phyloP scores from a whole-genome alignment of 192 early-diverging fungal genomes.

The Rhizophagus prolifer region DNA sequence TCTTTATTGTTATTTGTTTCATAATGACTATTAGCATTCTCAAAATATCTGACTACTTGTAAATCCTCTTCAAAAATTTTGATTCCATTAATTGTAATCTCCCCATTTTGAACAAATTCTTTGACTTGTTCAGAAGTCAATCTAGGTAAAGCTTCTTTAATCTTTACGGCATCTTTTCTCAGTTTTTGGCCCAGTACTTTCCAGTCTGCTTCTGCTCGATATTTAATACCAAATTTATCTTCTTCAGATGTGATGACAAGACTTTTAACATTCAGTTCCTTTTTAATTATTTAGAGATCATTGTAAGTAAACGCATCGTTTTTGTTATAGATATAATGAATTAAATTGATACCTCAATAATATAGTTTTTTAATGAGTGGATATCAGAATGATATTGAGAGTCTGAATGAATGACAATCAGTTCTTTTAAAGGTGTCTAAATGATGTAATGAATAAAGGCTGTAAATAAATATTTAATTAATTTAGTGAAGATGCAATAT shows the following conservation, averaged over 20 bases:
- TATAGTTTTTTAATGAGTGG: constrained; percentile 79
- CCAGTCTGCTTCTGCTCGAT: constrained; percentile 87
- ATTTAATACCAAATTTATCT: constrained; percentile 88
- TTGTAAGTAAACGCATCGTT: no score
- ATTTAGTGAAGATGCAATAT: neutral
- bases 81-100: constrained; percentile 78
- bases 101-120: constrained; percentile 67
- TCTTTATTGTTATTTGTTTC: constrained; percentile 79
- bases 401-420: constrained; percentile 89
- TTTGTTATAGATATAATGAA: no score
- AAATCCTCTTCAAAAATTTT: constrained; percentile 80
- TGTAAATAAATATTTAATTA: neutral
- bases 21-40: constrained; percentile 61
- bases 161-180: constrained; percentile 83
- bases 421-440: constrained; percentile 83
- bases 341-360: constrained; percentile 55
- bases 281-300: neutral
- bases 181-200: constrained; percentile 87
- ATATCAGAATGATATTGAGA: constrained; percentile 88
- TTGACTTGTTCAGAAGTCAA: constrained; percentile 78
- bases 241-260: constrained; percentile 90
- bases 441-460: no score
- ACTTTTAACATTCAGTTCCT: constrained; percentile 87
- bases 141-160: constrained; percentile 79
- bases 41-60: constrained; percentile 84